Percentiles rank a stretch among this genome's conserved stretches.
These are phyloP conservation scores for Zasmidium angulare DNA, from an alignment of 2,329 filamentous ascomycete species.

Conservation along the genomic window DNA sequence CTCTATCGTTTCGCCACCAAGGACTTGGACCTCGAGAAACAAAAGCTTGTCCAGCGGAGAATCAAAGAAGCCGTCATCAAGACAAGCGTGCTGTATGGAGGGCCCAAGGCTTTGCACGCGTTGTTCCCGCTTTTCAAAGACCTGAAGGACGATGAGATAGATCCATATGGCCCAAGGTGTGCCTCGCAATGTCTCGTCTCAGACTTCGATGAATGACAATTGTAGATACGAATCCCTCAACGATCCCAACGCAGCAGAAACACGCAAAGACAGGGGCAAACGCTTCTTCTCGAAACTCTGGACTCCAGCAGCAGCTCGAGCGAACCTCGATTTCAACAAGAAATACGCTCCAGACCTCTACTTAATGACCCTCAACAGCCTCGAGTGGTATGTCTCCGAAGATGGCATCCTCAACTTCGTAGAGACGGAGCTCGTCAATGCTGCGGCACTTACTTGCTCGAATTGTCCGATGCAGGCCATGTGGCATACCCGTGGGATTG, in stretches of 20 bases:
- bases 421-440: slow-evolving; percentile 15
- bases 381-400: slow-evolving; percentile 9
- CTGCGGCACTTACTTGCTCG: slow-evolving; percentile 14
- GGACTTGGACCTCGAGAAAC: slow-evolving; percentile 6
- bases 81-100: slow-evolving; percentile 12
- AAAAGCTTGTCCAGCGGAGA: slow-evolving; percentile 14
- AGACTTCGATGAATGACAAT: not conserved
- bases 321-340: slow-evolving; percentile 15
- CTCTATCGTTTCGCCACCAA: slow-evolving; percentile 15
- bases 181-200: not conserved
- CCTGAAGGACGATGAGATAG: slow-evolving; percentile 13
- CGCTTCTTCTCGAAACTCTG: slow-evolving; percentile 6
- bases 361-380: slow-evolving; percentile 5
- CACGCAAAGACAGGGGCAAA: not conserved
- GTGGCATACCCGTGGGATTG: slow-evolving; percentile 18
- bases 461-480: slow-evolving; percentile 10
- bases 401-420: slow-evolving; percentile 5
- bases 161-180: slow-evolving; percentile 11
- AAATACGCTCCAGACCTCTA: slow-evolving; percentile 14
- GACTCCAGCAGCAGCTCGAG: not conserved
- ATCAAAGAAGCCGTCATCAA: slow-evolving; percentile 18
- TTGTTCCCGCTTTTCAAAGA: slow-evolving; percentile 17
- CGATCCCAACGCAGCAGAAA: not conserved
- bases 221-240: not conserved
- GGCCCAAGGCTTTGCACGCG: slow-evolving; percentile 10